These are phyloP conservation scores for Hanseniaspora guilliermondii DNA, from an alignment of 805 yeast species.

Conservation along the genomic window DNA sequence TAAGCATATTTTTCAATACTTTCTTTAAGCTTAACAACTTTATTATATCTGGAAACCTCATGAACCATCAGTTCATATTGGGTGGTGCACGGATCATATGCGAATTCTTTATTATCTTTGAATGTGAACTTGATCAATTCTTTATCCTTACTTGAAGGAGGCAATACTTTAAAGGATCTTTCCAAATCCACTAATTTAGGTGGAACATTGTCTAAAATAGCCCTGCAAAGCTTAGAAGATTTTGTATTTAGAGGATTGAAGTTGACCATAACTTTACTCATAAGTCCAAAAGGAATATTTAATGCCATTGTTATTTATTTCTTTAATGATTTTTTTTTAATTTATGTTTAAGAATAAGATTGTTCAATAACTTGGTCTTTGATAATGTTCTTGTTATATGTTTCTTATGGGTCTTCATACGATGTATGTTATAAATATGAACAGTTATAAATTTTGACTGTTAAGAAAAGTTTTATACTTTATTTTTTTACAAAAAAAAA, in stretches of 20 bases:
- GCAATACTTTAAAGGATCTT: conserved; percentile 52
- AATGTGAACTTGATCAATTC: conserved; percentile 52
- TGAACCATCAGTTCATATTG: conserved; percentile 51
- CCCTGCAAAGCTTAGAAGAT: conserved; percentile 61
- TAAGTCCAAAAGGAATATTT: conserved; percentile 27
- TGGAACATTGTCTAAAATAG: conserved; percentile 69
- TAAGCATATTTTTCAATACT: conserved; percentile 36
- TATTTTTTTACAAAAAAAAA: background rate
- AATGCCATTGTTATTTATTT: background rate
- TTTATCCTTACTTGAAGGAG: conserved; percentile 24
- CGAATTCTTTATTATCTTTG: conserved; percentile 63
- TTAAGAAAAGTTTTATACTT: too few relatives aligned
- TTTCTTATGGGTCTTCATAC: background rate
- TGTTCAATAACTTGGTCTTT: background rate
- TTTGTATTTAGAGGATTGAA: conserved; percentile 68
- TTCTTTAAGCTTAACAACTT: conserved; percentile 63
- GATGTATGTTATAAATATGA: background rate
- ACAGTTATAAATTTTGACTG: background rate
- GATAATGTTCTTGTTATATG: background rate
- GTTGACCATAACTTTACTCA: conserved; percentile 59
- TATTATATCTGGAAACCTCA: conserved; percentile 67
- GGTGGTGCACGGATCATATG: conserved; percentile 49
- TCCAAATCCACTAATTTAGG: conserved; percentile 53
- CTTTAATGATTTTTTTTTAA: background rate
- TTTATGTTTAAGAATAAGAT: background rate